Conservation (phyloP, 768 basidiomycete genomes). For the Mycena amicta region DNA sequence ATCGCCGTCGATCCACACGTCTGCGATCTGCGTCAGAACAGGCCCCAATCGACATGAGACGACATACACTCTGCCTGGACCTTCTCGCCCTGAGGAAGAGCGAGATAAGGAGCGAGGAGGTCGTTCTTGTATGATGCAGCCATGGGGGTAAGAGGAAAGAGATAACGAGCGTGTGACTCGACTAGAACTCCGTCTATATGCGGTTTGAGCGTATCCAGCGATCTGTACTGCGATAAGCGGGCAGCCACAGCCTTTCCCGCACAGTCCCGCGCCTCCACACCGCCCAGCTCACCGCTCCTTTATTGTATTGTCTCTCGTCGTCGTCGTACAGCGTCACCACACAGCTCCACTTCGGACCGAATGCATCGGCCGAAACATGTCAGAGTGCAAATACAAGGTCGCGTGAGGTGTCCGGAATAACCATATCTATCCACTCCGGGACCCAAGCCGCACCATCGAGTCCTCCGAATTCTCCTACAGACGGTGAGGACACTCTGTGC, state of each 20-base stretch:
- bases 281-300: neutral
- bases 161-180: constrained; percentile 16
- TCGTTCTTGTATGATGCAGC: constrained; percentile 68
- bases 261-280: neutral
- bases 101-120: constrained; percentile 87
- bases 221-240: neutral
- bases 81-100: constrained; percentile 87
- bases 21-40: constrained; percentile 43
- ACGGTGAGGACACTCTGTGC: too few species aligned
- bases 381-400: neutral
- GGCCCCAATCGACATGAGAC: constrained; percentile 4
- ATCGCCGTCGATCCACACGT: constrained; percentile 98
- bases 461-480: constrained; percentile 72
- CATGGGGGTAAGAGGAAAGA: constrained; percentile 29
- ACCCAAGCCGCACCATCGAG: constrained; percentile 74
- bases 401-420: neutral
- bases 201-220: neutral
- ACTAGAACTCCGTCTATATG: neutral
- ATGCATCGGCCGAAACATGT: neutral
- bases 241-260: neutral
- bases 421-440: constrained; percentile 65
- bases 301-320: neutral
- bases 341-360: neutral
- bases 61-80: constrained; percentile 91
- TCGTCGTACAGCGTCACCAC: neutral